Percentiles rank a stretch among this genome's conserved stretches.
These are phyloP conservation scores for Dillenia suffruticosa DNA, from an alignment of 164 flowering plant genomes.

Conservation along the genomic window DNA sequence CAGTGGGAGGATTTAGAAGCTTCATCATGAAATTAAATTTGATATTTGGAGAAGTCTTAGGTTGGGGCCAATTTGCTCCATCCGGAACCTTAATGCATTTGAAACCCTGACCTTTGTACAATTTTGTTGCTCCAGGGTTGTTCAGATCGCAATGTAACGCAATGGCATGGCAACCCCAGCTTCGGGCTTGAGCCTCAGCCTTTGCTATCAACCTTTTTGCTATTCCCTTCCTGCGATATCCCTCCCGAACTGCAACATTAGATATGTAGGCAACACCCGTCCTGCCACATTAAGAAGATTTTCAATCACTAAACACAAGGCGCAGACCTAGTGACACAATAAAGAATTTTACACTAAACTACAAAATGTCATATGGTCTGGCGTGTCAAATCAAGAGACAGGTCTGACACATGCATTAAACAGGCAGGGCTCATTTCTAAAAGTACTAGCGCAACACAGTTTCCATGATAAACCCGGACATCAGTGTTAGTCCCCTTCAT, in stretches of 20 bases:
- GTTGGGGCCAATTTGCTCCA: conserved; percentile 92
- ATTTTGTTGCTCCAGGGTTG: conserved; percentile 64
- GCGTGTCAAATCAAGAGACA: too few relatives aligned
- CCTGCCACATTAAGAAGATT: conserved; percentile 44
- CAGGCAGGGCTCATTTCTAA: too few relatives aligned
- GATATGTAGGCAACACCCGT: conserved; percentile 92
- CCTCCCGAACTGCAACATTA: conserved; percentile 89
- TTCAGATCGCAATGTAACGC: conserved; percentile 80
- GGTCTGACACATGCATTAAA: too few relatives aligned
- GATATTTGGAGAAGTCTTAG: conserved; percentile 64
- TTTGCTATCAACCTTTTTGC: conserved; percentile 67
- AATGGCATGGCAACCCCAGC: conserved; percentile 88
- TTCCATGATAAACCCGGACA: too few relatives aligned
- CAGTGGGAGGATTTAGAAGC: conserved; percentile 38
- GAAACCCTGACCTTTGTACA: conserved; percentile 79
- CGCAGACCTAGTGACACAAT: too few relatives aligned
- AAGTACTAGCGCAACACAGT: too few relatives aligned
- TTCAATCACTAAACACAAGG: too few relatives aligned
- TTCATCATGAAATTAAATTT: conserved; percentile 92
- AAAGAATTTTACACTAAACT: too few relatives aligned
- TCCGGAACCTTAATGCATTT: conserved; percentile 77
- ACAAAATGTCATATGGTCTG: too few relatives aligned
- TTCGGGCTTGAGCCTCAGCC: conserved; percentile 77
- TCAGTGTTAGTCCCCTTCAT: too few relatives aligned
- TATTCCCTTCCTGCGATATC: conserved; percentile 76